These are phyloP conservation scores for Colletotrichum sp. DNA, from an alignment of 2,329 filamentous ascomycete genomes.

Conservation along the genomic window DNA sequence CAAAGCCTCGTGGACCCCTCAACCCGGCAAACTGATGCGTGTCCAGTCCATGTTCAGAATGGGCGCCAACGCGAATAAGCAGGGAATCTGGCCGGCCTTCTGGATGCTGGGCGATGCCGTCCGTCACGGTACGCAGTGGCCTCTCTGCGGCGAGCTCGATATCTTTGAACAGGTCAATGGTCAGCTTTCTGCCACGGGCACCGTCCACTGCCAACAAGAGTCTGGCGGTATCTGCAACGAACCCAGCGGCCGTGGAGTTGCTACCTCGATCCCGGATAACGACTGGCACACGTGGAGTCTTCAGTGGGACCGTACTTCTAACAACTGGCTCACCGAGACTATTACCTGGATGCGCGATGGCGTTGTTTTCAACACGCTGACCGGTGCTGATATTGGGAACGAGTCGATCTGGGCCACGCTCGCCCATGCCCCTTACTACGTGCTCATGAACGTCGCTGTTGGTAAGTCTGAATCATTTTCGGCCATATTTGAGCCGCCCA, in stretches of 20 bases:
- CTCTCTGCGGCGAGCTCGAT: constrained; percentile 60
- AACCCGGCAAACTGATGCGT: constrained; percentile 47
- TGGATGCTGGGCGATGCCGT: constrained; percentile 60
- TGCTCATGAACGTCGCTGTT: constrained; percentile 61
- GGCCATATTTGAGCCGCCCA: not conserved
- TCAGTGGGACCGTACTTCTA: constrained; percentile 51
- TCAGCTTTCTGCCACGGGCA: constrained; percentile 48
- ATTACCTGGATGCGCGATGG: constrained; percentile 58
- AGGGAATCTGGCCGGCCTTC: constrained; percentile 65
- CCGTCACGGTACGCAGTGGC: constrained; percentile 55
- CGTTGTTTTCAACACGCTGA: constrained; percentile 44
- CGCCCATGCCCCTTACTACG: constrained; percentile 53
- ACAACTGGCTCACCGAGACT: constrained; percentile 51
- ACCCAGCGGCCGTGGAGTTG: constrained; percentile 44
- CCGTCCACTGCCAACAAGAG: constrained; percentile 53
- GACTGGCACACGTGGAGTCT: constrained; percentile 56
- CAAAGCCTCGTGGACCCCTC: constrained; percentile 50
- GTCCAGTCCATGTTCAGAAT: constrained; percentile 53
- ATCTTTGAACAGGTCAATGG: constrained; percentile 63
- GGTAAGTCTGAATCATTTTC: constrained; percentile 40
- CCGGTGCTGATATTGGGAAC: constrained; percentile 49
- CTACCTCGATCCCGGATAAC: constrained; percentile 39
- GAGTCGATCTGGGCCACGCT: constrained; percentile 52
- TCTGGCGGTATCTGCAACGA: constrained; percentile 56
- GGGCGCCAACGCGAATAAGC: constrained; percentile 48